These are phyloP conservation scores for Alternaria infectoria DNA, from an alignment of 2,329 filamentous ascomycete species.

Conservation along the genomic window DNA sequence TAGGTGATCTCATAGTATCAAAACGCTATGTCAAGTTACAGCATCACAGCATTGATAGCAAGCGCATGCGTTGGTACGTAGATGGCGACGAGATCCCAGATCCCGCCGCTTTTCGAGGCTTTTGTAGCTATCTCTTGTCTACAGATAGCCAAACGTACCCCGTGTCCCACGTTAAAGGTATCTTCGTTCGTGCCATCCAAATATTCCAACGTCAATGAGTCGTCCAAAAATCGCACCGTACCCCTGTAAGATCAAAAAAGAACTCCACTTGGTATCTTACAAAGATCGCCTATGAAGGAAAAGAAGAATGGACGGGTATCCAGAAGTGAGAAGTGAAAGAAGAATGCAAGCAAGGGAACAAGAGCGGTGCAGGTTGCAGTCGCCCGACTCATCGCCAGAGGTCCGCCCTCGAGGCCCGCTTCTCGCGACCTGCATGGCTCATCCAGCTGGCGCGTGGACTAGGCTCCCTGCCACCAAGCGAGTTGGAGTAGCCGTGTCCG, in stretches of 20 bases:
- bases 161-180: conserved; percentile 6
- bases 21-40: neutral
- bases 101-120: neutral
- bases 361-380: neutral
- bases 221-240: conserved; percentile 2
- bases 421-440: conserved; percentile 40
- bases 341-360: conserved; percentile 5
- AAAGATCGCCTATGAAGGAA: conserved; percentile 6
- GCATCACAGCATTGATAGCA: neutral
- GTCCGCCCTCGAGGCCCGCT: conserved; percentile 44
- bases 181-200: conserved; percentile 4
- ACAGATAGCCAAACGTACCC: conserved; percentile 6
- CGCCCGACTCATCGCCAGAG: conserved; percentile 39
- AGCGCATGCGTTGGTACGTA: neutral
- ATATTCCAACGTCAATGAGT: conserved; percentile 3
- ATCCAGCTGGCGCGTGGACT: conserved; percentile 40
- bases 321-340: conserved; percentile 20
- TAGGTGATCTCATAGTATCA: neutral
- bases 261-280: conserved; percentile 11
- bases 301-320: conserved; percentile 19
- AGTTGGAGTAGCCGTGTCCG: conserved; percentile 36
- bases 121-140: conserved; percentile 1
- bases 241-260: neutral
- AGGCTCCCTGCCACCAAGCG: conserved; percentile 28
- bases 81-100: conserved; percentile 3